Evolutionary conservation across 106 monocot genomes (phyloP).

Genomic region (Xerophyta viscosa): DNA sequence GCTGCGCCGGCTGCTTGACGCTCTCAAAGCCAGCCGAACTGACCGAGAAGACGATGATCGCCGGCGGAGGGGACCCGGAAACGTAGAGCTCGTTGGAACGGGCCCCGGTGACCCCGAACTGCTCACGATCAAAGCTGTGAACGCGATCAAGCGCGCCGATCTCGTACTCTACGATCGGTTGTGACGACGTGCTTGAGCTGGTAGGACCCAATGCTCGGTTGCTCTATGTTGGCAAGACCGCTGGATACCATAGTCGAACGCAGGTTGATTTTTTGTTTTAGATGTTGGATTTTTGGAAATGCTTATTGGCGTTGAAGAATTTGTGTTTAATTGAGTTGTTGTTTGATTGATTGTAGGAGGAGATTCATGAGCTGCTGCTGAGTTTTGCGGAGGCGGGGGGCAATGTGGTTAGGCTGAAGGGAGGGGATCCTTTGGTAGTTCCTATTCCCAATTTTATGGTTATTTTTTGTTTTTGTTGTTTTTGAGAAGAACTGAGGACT

Average conservation of each 20-base stretch:
- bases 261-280: too few relatives aligned
- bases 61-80: too few relatives aligned
- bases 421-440: constrained; percentile 89
- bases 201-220: constrained; percentile 59
- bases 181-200: constrained; percentile 61
- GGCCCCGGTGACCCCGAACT: constrained; percentile 95
- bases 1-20: constrained; percentile 62
- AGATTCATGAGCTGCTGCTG: constrained; percentile 90
- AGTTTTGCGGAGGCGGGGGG: constrained; percentile 94
- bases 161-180: constrained; percentile 81
- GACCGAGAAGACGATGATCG: too few relatives aligned
- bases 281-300: too few relatives aligned
- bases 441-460: background rate
- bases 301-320: too few relatives aligned
- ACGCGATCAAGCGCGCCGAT: constrained; percentile 82
- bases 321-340: too few relatives aligned
- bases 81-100: constrained; percentile 77
- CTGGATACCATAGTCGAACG: constrained; percentile 93
- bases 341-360: constrained; percentile 54
- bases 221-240: constrained; percentile 92
- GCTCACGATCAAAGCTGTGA: constrained; percentile 82
- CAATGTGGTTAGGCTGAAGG: constrained; percentile 89
- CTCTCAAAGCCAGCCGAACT: constrained; percentile 37
- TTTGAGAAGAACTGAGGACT: too few relatives aligned
- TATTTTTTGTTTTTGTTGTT: too few relatives aligned